These are phyloP conservation scores for Rachicladosporium sp. DNA, from an alignment of 2,329 filamentous ascomycete genomes.

Conservation along the genomic window DNA sequence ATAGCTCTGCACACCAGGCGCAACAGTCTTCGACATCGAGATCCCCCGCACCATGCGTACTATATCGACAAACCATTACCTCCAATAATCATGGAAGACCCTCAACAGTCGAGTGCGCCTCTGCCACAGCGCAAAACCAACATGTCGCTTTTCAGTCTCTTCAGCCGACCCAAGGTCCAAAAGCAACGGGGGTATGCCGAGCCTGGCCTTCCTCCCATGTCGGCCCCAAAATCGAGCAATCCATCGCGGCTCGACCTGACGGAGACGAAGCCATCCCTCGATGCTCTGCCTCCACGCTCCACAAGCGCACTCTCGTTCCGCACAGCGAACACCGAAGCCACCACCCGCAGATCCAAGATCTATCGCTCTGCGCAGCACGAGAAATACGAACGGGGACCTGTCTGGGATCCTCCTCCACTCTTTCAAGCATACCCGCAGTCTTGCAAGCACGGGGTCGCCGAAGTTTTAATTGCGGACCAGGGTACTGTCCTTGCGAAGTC, in stretches of 20 bases:
- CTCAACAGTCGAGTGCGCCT: not conserved
- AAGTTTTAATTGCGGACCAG: slow-evolving; percentile 51
- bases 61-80: not conserved
- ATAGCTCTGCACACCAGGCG: no score
- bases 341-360: not conserved
- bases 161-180: slow-evolving; percentile 38
- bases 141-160: slow-evolving; percentile 38
- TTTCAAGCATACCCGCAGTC: slow-evolving; percentile 82
- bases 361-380: not conserved
- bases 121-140: slow-evolving; percentile 16
- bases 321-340: not conserved
- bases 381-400: not conserved
- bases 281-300: slow-evolving; percentile 1
- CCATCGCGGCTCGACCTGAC: slow-evolving; percentile 5
- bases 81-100: not conserved
- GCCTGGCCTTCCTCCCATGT: slow-evolving; percentile 21
- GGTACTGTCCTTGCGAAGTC: slow-evolving; percentile 36
- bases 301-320: slow-evolving; percentile 6
- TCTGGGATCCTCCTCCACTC: slow-evolving; percentile 50
- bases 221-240: slow-evolving; percentile 5
- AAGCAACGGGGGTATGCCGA: slow-evolving; percentile 35
- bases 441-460: slow-evolving; percentile 59
- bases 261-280: slow-evolving; percentile 3
- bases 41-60: no score
- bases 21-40: no score